Base-by-base conservation (phyloP, 805 yeast genomes). In the Monosporozyma servazzii region DNA sequence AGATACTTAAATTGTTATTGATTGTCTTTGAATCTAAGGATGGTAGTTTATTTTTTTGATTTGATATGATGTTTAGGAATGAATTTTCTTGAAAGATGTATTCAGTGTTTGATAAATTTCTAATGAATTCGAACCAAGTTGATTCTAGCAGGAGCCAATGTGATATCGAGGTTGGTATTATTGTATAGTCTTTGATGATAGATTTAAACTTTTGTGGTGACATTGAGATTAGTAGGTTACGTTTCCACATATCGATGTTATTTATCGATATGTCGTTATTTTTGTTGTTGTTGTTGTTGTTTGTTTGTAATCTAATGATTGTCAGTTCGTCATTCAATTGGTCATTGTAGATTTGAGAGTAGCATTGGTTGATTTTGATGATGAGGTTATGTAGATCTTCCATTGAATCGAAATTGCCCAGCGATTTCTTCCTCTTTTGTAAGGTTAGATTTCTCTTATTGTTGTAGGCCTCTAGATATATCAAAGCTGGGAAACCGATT, bases 111-210 rank as follows among this genome's bases (percentile, higher is more conserved):
- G 51, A 44, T 15, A 54, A 41, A 44, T 47, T 51, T 31, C 53
- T 53, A 10, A 62, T 48, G 39, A 60, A 58, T 23, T 60, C 61
- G 46, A 61, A 60, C 67, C 67, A 63, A 3, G 63, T 56, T 2
- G 59, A 49, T 45, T 61, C 59, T 49, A 59, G 49, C 20, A 63
- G 45, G 20, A 57, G 40, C 67, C 67, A 63, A 47, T 61, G 61
- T 21, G 51, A 51, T 33, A 52, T 51, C 18, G 58, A 54, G 8
- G 48, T 43, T 33, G 56, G 54, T 2, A 51, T 11, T 2, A 46
- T 43, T 2, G 51, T 25, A 30, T 54, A 56, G 17, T 54, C 53
- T 15, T 42, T 47, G 15, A 56, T 40, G 8, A 56, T 40, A 5
- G 33, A 29, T n/a, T 39, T 17, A 29, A 54, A 54, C 48, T 56